Evolutionary conservation across 1,284 basidiomycete species (phyloP), one percentile per base, ranked within the genome.

Genomic region (Sanghuangporus weigelae): DNA sequence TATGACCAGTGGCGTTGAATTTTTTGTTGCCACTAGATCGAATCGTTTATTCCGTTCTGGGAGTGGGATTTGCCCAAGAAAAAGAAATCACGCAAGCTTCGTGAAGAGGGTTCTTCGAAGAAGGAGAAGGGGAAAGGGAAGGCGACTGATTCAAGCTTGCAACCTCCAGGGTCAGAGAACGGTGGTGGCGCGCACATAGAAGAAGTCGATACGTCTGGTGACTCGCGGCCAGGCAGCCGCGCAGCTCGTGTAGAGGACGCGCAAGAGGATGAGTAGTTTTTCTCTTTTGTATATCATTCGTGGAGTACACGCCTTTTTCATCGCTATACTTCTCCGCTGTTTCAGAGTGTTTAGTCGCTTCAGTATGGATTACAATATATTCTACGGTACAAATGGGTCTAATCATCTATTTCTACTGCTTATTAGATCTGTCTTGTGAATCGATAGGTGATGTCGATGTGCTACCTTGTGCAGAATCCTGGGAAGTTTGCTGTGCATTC

Each of bases 41-140:
- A 98, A 64, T 98, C 96, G 0, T 99, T 99, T 76, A 95, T 97
- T 70, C 97, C 96, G 12, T 76, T 93, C 6, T 99, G 95, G 94
- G 95, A 94, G 69, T 99, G 95, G 95, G 96, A 99, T 73, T 71
- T 96, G 58, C 93, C 95, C 12, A 94, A 93, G 79, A 95, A 94
- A 79, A 95, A 92, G 80, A 78, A 81, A 40, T 89, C 87, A 78
- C 90, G 88, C 77, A 87, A 80, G 77, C 84, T 82, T 69, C 74
- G 73, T 35, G 84, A 84, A 62, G 85, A 85, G 73, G 74, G 70
- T n/a, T 42, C 53, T 31, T 5, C 21, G 63, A 68, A 50, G 48
- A 70, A 71, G 55, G 64, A 62, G n/a, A 69, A 71, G 57, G 63
- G 57, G 31, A 69, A 67, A 58, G 63, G 31, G 49, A 44, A 68